These are phyloP conservation scores for Ophiostoma fasciatum DNA, from an alignment of 2,329 filamentous ascomycete species.

Conservation along the genomic window DNA sequence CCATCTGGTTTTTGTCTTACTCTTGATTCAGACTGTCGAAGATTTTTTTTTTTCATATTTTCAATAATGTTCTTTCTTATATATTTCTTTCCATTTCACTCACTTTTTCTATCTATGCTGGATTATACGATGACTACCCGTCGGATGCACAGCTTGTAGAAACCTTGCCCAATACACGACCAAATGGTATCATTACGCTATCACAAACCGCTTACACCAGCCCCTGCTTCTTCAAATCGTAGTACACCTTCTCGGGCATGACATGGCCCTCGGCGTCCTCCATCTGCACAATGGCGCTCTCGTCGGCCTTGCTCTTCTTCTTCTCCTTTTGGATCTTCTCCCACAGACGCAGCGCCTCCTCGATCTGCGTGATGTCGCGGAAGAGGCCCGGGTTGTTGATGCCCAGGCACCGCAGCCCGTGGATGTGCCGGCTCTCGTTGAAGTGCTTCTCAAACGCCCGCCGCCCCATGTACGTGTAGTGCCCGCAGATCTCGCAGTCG, in stretches of 20 bases:
- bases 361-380: constrained; percentile 83
- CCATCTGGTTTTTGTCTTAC: too few relatives aligned
- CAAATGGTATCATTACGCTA: neutral
- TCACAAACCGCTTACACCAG: constrained; percentile 39
- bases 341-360: constrained; percentile 79
- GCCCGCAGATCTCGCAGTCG: constrained; percentile 83
- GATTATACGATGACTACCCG: too few relatives aligned
- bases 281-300: constrained; percentile 90
- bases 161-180: too few relatives aligned
- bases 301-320: constrained; percentile 59
- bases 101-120: too few relatives aligned
- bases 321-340: constrained; percentile 83
- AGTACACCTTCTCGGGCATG: constrained; percentile 97
- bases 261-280: constrained; percentile 95
- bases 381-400: constrained; percentile 86
- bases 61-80: too few relatives aligned
- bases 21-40: too few relatives aligned
- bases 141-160: too few relatives aligned
- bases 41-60: too few relatives aligned
- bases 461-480: constrained; percentile 31
- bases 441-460: constrained; percentile 98
- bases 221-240: constrained; percentile 86
- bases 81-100: too few relatives aligned
- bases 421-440: constrained; percentile 83
- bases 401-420: constrained; percentile 84